Percentiles rank a stretch among this genome's conserved stretches.
Conservation (phyloP, 1,284 basidiomycete genomes). For the Trametes pubescens region DNA sequence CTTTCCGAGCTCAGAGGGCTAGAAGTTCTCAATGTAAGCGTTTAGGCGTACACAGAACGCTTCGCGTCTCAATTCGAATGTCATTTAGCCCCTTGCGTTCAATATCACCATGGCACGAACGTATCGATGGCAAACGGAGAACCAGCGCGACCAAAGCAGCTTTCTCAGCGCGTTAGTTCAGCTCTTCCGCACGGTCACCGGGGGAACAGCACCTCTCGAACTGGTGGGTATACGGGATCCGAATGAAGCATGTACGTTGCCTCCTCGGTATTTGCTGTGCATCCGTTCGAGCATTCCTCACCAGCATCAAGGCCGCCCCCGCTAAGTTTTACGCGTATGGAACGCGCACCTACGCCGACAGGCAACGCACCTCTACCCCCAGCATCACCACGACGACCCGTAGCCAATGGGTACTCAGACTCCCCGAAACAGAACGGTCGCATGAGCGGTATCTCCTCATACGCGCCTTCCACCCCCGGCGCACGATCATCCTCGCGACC, state of each 20-base stretch:
- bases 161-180: constrained; percentile 78
- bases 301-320: constrained; percentile 43
- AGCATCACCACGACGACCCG: constrained; percentile 36
- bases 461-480: constrained; percentile 28
- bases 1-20: constrained; percentile 83
- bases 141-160: constrained; percentile 68
- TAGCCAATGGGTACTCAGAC: constrained; percentile 35
- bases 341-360: constrained; percentile 43
- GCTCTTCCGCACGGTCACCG: constrained; percentile 72
- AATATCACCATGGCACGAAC: constrained; percentile 85
- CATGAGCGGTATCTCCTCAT: constrained; percentile 31
- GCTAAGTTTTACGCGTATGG: constrained; percentile 37
- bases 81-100: constrained; percentile 56
- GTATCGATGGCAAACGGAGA: constrained; percentile 89
- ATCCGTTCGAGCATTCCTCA: constrained; percentile 30
- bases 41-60: not conserved
- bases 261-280: constrained; percentile 19
- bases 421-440: constrained; percentile 27
- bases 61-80: not conserved
- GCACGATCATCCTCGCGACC: constrained; percentile 33
- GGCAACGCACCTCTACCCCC: constrained; percentile 40
- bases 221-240: constrained; percentile 63
- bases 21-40: constrained; percentile 69
- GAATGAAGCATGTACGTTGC: constrained; percentile 48
- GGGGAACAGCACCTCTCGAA: constrained; percentile 55